Base-by-base conservation (phyloP, 371 early-diverging fungal species). In the Mucor plumbeus region DNA sequence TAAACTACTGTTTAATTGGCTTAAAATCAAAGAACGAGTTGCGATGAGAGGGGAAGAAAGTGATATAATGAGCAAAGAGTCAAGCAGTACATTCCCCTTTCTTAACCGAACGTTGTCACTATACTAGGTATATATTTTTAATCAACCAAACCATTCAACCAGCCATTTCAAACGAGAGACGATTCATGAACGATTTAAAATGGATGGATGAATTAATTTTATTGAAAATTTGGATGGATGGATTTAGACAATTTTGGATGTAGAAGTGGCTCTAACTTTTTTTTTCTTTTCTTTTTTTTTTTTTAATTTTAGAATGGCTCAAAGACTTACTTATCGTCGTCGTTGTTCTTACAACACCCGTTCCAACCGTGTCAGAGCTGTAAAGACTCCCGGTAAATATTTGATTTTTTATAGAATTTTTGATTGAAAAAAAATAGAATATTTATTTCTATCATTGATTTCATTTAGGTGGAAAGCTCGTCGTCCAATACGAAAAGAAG, bases 301-400 rank as follows among this genome's bases (percentile, higher is more conserved):
- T 26, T 26, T 26, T 3, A 26, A 26, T 1, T 26, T 26, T 26
- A 26, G 26, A 81, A 90, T 90, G 90, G 89, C 83, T 81, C 97
- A 97, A 85, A 94, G 99, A 87, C 90, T 97, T 70, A 95, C 94
- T 64, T 98, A 98, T 91, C 91, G 97, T 81, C 93, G 98, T 75
- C 93, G 97, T 78, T 88, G 95, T 75, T 96, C 97, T 74, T 98
- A 97, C 95, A 97, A 97, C 95, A 98, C 99, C 83, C 92, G 92
- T 83, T 96, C 97, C 79, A 98, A 98, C 95, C 90, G 95, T 85
- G 91, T 91, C 83, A 86, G 90, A 74, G 88, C 94, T 76, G 92
- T 94, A 84, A 97, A 97, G 95, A 97, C 99, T 74, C 99, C 99
- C 75, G 97, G 94, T 90, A 78, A 48, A 1, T 26, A n/a, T 14